These are phyloP conservation scores for Penicillium digitatum DNA, from an alignment of 2,329 filamentous ascomycete species.

Conservation along the genomic window DNA sequence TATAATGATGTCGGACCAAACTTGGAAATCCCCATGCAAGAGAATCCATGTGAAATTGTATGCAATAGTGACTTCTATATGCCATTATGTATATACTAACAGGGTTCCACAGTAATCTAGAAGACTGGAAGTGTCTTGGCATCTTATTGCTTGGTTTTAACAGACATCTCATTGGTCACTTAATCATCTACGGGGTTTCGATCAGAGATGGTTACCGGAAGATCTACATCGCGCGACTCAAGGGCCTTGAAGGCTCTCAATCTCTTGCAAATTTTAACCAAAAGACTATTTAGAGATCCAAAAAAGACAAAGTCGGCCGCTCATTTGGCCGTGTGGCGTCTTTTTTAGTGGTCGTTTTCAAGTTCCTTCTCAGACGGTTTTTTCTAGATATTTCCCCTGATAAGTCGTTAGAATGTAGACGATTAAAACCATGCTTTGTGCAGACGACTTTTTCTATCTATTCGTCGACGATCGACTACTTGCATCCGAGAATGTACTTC, in stretches of 20 bases:
- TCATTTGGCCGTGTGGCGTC: too few relatives aligned
- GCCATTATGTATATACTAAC: not conserved
- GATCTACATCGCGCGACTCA: conserved; percentile 3
- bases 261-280: not conserved
- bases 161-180: conserved; percentile 1
- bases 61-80: not conserved
- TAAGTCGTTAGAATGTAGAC: too few relatives aligned
- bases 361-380: too few relatives aligned
- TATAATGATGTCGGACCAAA: not conserved
- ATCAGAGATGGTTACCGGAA: conserved; percentile 1
- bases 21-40: not conserved
- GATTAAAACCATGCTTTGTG: too few relatives aligned
- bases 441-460: too few relatives aligned
- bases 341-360: too few relatives aligned
- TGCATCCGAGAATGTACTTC: too few relatives aligned
- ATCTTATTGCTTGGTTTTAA: not conserved
- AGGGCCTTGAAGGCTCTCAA: not conserved
- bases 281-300: not conserved
- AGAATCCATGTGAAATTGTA: not conserved
- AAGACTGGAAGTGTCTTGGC: not conserved
- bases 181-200: not conserved
- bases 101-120: not conserved
- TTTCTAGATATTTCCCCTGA: too few relatives aligned
- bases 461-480: too few relatives aligned
- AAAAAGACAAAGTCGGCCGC: too few relatives aligned